These are phyloP conservation scores for Aspergillus puulaauensis DNA, from an alignment of 2,329 filamentous ascomycete species.

Conservation along the genomic window DNA sequence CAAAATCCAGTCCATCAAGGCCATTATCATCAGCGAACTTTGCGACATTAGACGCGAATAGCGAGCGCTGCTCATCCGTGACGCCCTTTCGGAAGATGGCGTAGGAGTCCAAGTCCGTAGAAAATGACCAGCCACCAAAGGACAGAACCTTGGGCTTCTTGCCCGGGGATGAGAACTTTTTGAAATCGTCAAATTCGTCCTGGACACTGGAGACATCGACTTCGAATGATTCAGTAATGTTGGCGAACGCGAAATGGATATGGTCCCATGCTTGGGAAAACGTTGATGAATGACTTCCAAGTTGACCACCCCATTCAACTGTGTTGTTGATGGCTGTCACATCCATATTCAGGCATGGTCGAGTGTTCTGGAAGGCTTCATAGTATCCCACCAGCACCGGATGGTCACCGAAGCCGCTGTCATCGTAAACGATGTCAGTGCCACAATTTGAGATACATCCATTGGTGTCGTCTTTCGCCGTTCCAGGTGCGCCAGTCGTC, in stretches of 20 bases:
- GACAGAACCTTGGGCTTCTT: constrained; percentile 14
- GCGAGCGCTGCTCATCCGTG: constrained; percentile 36
- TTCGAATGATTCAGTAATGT: neutral
- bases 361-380: no score
- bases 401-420: neutral
- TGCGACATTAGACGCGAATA: constrained; percentile 31
- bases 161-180: neutral
- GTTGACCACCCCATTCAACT: no score
- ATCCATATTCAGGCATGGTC: no score
- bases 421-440: constrained; percentile 30
- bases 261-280: neutral
- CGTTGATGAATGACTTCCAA: no score
- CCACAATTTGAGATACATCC: constrained; percentile 47
- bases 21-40: constrained; percentile 6
- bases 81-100: constrained; percentile 40
- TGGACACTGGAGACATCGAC: neutral
- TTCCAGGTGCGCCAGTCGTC: constrained; percentile 34
- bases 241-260: neutral
- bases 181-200: neutral
- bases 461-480: constrained; percentile 30
- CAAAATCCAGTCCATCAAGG: constrained; percentile 14
- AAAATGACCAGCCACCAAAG: constrained; percentile 49
- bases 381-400: constrained; percentile 27
- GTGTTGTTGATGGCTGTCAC: no score
- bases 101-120: constrained; percentile 38